phyloP scores from a whole-genome alignment of 257 asterid genomes.

The Scutellaria minor region DNA sequence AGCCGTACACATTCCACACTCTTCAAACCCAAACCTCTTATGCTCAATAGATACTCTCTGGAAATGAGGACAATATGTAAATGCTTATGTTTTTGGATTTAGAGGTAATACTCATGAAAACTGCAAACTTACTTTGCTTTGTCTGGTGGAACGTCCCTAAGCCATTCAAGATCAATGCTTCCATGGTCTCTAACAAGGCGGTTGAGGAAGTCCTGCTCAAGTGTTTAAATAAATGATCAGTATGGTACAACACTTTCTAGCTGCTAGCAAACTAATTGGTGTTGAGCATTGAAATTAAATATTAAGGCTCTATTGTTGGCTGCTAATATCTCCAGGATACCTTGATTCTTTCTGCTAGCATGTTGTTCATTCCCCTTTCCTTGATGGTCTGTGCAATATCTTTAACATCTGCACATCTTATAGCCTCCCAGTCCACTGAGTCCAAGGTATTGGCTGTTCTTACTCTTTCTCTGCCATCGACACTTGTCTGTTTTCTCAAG shows the following conservation, averaged over 20 bases:
- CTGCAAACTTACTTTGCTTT: conserved; percentile 75
- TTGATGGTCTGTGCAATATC: conserved; percentile 83
- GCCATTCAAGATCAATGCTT: conserved; percentile 92
- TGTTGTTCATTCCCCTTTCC: conserved; percentile 97
- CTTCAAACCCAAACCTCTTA: conserved; percentile 93
- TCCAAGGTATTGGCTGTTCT: conserved; percentile 66
- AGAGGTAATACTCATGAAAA: conserved; percentile 26
- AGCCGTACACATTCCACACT: conserved; percentile 98
- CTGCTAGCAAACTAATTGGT: conserved; percentile 1
- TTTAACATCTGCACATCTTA: conserved; percentile 75
- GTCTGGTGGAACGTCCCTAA: conserved; percentile 92
- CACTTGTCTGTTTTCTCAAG: conserved; percentile 59
- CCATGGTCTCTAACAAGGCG: conserved; percentile 88
- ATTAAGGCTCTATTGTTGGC: conserved; percentile 8
- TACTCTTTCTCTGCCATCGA: conserved; percentile 54
- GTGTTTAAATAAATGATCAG: conserved; percentile 33
- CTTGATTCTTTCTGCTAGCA: conserved; percentile 90
- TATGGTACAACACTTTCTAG: conserved; percentile 27
- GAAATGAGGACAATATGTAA: conserved; percentile 35
- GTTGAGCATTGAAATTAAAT: not conserved
- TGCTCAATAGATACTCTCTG: conserved; percentile 93
- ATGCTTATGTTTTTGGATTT: conserved; percentile 14
- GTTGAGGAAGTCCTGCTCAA: conserved; percentile 78
- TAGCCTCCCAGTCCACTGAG: conserved; percentile 95
- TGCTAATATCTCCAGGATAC: conserved; percentile 37